Conservation (phyloP, 371 early-diverging fungal species). For the Mucor plumbeus region DNA sequence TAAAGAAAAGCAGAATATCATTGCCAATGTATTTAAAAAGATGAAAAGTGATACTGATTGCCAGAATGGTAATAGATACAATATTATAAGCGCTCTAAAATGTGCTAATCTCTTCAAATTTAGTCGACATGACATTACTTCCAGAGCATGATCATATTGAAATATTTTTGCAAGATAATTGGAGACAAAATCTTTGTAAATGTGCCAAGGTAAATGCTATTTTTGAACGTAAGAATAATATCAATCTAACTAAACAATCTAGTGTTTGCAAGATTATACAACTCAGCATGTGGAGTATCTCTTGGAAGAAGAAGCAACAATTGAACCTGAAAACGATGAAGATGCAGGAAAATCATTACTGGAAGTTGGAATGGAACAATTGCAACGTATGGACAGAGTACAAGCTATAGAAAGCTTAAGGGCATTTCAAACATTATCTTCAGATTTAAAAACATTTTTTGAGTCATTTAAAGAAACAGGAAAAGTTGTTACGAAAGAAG, state of each 20-base stretch:
- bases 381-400: conserved; percentile 74
- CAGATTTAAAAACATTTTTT: conserved; percentile 70
- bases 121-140: conserved; percentile 22
- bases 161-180: conserved; percentile 54
- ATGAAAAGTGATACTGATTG: conserved; percentile 11
- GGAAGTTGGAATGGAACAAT: conserved; percentile 77
- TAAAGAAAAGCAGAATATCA: not conserved
- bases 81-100: not conserved
- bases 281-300: conserved; percentile 32
- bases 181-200: conserved; percentile 55
- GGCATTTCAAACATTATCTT: conserved; percentile 57
- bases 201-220: conserved; percentile 39
- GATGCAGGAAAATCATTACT: conserved; percentile 70
- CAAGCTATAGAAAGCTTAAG: conserved; percentile 73
- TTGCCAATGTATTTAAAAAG: conserved; percentile 14
- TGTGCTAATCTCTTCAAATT: not conserved
- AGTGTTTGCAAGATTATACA: conserved; percentile 34
- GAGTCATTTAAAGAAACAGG: conserved; percentile 73
- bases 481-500: conserved; percentile 74
- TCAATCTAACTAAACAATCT: no score
- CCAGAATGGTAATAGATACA: conserved; percentile 15
- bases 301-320: conserved; percentile 45
- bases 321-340: conserved; percentile 57
- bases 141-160: conserved; percentile 37
- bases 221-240: not conserved